These are phyloP conservation scores for Pilatotrama ljubarskyi DNA, from an alignment of 768 basidiomycete species.

Conservation along the genomic window DNA sequence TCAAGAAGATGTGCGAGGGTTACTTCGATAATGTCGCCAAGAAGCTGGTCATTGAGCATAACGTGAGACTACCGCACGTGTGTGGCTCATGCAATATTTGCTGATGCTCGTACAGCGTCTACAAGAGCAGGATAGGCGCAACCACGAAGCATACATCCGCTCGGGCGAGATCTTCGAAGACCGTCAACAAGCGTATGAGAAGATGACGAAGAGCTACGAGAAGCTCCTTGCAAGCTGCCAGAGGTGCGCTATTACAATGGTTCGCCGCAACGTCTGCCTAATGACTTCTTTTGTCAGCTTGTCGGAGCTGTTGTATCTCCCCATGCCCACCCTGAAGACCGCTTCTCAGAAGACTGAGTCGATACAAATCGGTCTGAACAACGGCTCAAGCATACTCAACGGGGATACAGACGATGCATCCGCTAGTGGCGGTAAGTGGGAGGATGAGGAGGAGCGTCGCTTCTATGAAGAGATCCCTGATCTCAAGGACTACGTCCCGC, in stretches of 20 bases:
- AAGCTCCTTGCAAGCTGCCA: conserved; percentile 87
- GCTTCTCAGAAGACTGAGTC: conserved; percentile 79
- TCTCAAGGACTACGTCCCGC: conserved; percentile 88
- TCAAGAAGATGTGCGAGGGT: conserved; percentile 89
- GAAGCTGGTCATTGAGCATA: conserved; percentile 89
- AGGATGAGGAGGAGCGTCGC: conserved; percentile 92
- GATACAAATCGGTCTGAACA: conserved; percentile 66
- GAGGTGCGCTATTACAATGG: conserved; percentile 49
- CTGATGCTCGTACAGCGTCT: conserved; percentile 57
- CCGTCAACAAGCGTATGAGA: conserved; percentile 97
- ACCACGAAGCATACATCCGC: conserved; percentile 98
- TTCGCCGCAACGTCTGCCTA: neutral
- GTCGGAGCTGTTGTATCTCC: conserved; percentile 85
- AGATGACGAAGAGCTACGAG: conserved; percentile 96
- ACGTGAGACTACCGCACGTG: conserved; percentile 46
- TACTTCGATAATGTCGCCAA: conserved; percentile 93
- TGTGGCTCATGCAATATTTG: neutral
- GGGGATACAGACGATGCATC: conserved; percentile 42
- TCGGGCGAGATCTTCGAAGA: conserved; percentile 99
- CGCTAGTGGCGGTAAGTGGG: conserved; percentile 81
- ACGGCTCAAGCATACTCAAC: conserved; percentile 27
- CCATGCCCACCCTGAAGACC: conserved; percentile 82
- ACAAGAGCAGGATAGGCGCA: conserved; percentile 94
- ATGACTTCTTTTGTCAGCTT: conserved; percentile 48
- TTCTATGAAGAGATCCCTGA: conserved; percentile 95